Evolutionary conservation across 2,329 filamentous ascomycete genomes (phyloP).

Genomic region (Arthrobotrys sinensis): DNA sequence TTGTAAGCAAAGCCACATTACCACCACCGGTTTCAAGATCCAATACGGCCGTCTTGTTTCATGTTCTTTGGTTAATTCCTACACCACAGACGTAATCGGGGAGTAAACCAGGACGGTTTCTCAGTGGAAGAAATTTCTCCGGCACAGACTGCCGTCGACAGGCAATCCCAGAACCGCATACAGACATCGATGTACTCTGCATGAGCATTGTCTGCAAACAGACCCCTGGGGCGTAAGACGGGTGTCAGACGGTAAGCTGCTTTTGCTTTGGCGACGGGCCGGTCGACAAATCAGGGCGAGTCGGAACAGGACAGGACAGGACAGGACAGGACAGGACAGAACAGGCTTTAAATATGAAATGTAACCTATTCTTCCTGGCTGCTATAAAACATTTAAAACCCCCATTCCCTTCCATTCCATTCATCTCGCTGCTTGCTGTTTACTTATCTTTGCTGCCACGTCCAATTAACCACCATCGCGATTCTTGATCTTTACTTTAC

Average conservation of each 20-base stretch:
- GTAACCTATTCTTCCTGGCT: too few relatives aligned
- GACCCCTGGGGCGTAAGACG: not conserved
- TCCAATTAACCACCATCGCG: too few relatives aligned
- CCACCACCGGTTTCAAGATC: too few relatives aligned
- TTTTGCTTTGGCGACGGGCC: not conserved
- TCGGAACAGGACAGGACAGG: not conserved
- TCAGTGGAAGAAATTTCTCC: not conserved
- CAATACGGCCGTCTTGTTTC: too few relatives aligned
- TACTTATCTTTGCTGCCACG: too few relatives aligned
- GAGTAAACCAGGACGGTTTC: not conserved
- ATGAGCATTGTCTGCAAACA: not conserved
- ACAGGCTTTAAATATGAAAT: too few relatives aligned
- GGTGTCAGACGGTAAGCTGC: slow-evolving; percentile 9
- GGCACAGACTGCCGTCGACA: not conserved
- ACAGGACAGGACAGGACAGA: not conserved
- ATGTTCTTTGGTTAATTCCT: not conserved
- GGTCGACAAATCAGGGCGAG: slow-evolving; percentile 7
- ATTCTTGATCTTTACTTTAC: too few relatives aligned
- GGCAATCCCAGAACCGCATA: not conserved
- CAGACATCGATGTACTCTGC: too few relatives aligned
- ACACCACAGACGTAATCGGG: not conserved
- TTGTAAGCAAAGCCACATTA: slow-evolving; percentile 68
- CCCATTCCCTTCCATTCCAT: too few relatives aligned
- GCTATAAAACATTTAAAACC: too few relatives aligned
- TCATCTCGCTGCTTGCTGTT: too few relatives aligned